These are phyloP conservation scores for Naematelia aurantialba DNA, from an alignment of 768 basidiomycete species.

Conservation along the genomic window DNA sequence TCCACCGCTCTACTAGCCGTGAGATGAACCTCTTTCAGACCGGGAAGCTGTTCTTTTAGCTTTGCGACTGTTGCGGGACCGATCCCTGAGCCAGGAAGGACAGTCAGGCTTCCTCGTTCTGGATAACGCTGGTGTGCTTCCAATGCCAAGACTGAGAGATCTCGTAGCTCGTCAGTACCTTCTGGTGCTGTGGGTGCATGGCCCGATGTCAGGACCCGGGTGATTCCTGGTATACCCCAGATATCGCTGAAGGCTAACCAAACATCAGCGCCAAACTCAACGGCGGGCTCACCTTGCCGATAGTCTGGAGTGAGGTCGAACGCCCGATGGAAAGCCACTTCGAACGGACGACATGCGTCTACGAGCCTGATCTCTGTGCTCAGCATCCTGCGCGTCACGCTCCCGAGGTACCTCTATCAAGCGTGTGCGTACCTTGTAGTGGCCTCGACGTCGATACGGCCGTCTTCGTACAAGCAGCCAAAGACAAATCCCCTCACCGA, in stretches of 20 bases:
- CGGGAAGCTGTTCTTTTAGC: conserved; percentile 1
- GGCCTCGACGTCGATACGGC: conserved; percentile 11
- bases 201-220: conserved; percentile 23
- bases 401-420: too few species aligned
- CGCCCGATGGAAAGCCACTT: conserved; percentile 28
- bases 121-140: conserved; percentile 2
- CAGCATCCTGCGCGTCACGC: too few species aligned
- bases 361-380: not conserved
- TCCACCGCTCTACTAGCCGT: conserved; percentile 3
- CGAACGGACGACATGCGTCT: not conserved
- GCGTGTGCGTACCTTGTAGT: not conserved
- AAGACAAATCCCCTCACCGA: conserved; percentile 30
- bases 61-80: not conserved
- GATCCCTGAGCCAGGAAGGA: conserved; percentile 22
- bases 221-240: conserved; percentile 9
- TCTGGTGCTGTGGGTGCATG: conserved; percentile 5
- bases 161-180: conserved; percentile 1
- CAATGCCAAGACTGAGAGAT: not conserved
- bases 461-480: conserved; percentile 17
- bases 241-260: conserved; percentile 8
- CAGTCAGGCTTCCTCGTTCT: not conserved
- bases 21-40: conserved; percentile 14
- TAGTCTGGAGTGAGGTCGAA: conserved; percentile 19
- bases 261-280: not conserved
- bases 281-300: conserved; percentile 6